Percentiles rank a stretch among this genome's conserved stretches.
These are phyloP conservation scores for Neurospora sp. DNA, from an alignment of 495 filamentous ascomycete genomes.

Conservation along the genomic window DNA sequence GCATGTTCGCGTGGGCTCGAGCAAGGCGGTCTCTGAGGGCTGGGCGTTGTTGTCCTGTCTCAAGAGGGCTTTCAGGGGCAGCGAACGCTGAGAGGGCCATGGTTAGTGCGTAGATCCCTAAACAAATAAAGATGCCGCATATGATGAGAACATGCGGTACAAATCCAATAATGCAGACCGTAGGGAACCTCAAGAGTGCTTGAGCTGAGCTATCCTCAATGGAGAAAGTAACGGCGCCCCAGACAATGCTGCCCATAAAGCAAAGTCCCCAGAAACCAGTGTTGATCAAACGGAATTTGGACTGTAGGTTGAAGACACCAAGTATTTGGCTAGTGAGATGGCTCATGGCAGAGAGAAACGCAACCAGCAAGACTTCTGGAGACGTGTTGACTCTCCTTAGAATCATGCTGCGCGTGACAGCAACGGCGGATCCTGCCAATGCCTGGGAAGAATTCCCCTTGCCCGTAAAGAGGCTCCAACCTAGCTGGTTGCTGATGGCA, in stretches of 20 bases:
- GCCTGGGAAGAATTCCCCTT: constrained; percentile 30
- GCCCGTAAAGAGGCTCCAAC: constrained; percentile 50
- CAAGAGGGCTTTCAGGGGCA: constrained; percentile 43
- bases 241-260: constrained; percentile 73
- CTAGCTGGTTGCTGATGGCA: constrained; percentile 64
- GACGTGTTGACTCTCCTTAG: constrained; percentile 64
- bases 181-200: constrained; percentile 68
- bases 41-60: constrained; percentile 16
- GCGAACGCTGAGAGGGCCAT: constrained; percentile 67
- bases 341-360: constrained; percentile 77
- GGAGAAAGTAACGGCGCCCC: constrained; percentile 55
- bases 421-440: constrained; percentile 31
- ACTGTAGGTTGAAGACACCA: constrained; percentile 68
- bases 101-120: constrained; percentile 64
- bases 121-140: constrained; percentile 63
- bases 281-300: constrained; percentile 66
- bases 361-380: constrained; percentile 78
- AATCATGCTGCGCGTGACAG: constrained; percentile 47
- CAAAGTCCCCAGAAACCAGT: constrained; percentile 82
- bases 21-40: constrained; percentile 39
- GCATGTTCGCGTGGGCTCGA: constrained; percentile 76
- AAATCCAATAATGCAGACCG: constrained; percentile 89
- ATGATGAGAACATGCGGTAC: constrained; percentile 85
- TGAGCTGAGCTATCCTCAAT: constrained; percentile 36
- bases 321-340: constrained; percentile 78